Conservation (phyloP, 140 eudicot genomes). For the Anethum foeniculum region DNA sequence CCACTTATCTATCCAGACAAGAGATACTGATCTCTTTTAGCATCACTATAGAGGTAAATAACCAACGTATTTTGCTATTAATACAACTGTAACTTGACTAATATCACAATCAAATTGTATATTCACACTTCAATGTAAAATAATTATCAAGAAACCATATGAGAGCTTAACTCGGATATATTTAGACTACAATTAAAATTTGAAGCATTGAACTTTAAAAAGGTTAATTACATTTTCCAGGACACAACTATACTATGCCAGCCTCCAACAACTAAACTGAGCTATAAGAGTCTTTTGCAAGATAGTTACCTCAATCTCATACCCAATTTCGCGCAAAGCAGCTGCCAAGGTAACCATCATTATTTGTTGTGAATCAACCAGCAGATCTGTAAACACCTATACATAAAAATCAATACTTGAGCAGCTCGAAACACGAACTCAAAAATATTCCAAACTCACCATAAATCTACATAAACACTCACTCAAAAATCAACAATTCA, state of each 20-base stretch:
- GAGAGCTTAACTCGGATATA: background rate
- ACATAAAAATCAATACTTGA: slow-evolving; percentile 18
- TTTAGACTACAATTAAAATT: background rate
- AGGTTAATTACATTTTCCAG: background rate
- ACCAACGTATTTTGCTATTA: background rate
- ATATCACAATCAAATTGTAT: background rate
- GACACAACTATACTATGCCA: background rate
- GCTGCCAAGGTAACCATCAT: slow-evolving; percentile 71
- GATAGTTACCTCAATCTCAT: slow-evolving; percentile 74
- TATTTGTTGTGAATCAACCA: slow-evolving; percentile 71
- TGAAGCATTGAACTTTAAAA: background rate
- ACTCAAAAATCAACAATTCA: background rate
- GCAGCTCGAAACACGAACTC: slow-evolving; percentile 14
- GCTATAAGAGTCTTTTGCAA: background rate
- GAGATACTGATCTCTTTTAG: background rate
- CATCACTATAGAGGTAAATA: too few relatives aligned
- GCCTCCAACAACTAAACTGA: background rate
- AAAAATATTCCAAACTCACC: background rate
- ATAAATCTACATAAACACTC: background rate
- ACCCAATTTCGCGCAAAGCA: slow-evolving; percentile 78
- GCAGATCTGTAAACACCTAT: slow-evolving; percentile 87
- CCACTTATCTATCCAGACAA: background rate
- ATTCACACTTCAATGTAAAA: background rate
- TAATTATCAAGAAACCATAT: background rate
- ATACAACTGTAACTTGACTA: background rate